Base-by-base conservation (phyloP, 2,329 filamentous ascomycete species). In the Nannizzia gypsea region DNA sequence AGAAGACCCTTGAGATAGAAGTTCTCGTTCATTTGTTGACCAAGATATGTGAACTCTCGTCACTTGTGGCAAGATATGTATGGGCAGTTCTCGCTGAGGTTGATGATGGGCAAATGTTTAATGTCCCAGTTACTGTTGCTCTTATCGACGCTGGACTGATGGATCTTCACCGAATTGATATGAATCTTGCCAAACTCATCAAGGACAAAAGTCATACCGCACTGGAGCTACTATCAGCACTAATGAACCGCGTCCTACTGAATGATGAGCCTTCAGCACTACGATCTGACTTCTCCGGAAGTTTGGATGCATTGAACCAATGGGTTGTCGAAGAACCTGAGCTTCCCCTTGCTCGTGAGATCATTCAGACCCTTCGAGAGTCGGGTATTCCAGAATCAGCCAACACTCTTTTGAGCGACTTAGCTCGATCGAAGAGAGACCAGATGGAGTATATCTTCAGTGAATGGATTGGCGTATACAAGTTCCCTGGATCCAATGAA, bases 361-460 rank as follows among this genome's bases (percentile, higher is more conserved):
- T 97, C 62, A 87, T 91, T 70, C 77, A 78, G 62, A 86, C 83
- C 65, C 71, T 88, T 57, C 80, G 72, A 38, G 78, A 83, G 64
- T 77, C 78, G 58, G 77, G 80, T 13, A 75, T 81, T 44, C 76
- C 76, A 3, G 71, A 89, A 77, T 74, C 81, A 76, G 70, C 77
- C 57, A 78, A 80, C 64, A 72, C 79, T 59, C 72, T 79, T 58
- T 74, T 78, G 31, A 83, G 80, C 22, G 82, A 86, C 60, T 80
- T 83, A 56, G 74, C 78, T 15, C 72, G 76, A 42, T 78, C 82
- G 34, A 85, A 85, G 65, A 83, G 85, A 63, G 89, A 95, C 63
- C 90, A 96, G 71, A 84, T 95, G 74, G 90, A 95, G 66, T 97
- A 99, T 70, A 81, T 96, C 20, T 96, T 99, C 68, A 90, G 92